These are phyloP conservation scores for Candida silvatica DNA, from an alignment of 805 yeast genomes.

Conservation along the genomic window DNA sequence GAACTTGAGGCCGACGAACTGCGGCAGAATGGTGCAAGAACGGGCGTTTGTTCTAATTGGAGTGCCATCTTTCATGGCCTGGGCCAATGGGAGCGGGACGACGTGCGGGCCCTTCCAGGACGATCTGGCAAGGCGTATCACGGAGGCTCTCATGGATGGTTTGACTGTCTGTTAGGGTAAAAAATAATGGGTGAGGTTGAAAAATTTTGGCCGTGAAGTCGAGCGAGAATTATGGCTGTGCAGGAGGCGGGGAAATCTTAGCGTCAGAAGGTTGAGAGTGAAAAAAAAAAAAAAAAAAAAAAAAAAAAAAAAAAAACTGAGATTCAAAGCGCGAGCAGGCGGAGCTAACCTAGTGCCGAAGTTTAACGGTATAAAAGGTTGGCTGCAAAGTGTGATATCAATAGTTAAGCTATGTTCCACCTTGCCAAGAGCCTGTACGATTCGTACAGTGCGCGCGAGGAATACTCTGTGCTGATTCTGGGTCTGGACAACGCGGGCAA, in stretches of 20 bases:
- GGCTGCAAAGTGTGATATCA: too few species aligned
- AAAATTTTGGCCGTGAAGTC: too few species aligned
- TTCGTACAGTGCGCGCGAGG: constrained; percentile 51
- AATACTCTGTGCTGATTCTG: constrained; percentile 69
- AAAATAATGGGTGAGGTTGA: too few species aligned
- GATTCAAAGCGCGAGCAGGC: too few species aligned
- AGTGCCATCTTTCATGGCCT: constrained; percentile 69
- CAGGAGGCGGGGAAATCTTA: too few species aligned
- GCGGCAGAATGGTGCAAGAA: constrained; percentile 89
- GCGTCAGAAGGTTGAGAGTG: neutral
- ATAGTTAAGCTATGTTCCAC: too few species aligned
- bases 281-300: neutral
- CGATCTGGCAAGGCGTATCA: constrained; percentile 37
- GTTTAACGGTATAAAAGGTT: too few species aligned
- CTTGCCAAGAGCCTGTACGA: constrained; percentile 53
- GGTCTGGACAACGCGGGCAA: constrained; percentile 97
- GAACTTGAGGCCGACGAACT: constrained; percentile 88
- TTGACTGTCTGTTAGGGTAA: too few species aligned
- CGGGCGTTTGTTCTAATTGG: constrained; percentile 97
- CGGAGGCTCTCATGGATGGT: constrained; percentile 29
- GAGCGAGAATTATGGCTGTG: too few species aligned
- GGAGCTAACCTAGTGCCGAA: too few species aligned
- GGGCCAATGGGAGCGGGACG: constrained; percentile 88
- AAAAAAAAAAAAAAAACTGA: too few species aligned
- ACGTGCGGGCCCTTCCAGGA: constrained; percentile 82